Conservation (phyloP, 2,329 filamentous ascomycete species). For the Aspergillus sp. region DNA sequence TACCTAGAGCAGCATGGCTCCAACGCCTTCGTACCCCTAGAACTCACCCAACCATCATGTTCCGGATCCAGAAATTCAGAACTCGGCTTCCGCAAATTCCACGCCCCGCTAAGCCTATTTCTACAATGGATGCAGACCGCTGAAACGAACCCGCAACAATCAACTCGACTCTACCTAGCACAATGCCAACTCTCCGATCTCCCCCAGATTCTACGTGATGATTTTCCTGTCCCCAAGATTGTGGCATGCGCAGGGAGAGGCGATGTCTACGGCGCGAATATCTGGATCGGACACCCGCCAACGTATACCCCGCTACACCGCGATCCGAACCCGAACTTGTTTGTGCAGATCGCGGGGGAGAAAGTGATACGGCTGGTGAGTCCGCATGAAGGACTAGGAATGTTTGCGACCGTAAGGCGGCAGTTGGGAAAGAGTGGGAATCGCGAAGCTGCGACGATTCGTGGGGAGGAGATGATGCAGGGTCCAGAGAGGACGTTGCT, state of each 20-base stretch:
- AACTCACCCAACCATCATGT: constrained; percentile 40
- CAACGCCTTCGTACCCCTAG: constrained; percentile 51
- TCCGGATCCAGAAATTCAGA: constrained; percentile 2
- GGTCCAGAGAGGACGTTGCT: constrained; percentile 62
- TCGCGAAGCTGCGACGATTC: constrained; percentile 45
- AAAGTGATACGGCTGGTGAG: constrained; percentile 69
- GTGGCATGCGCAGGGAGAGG: constrained; percentile 61
- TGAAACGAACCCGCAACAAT: constrained; percentile 16
- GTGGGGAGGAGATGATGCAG: constrained; percentile 87
- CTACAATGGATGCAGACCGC: constrained; percentile 44
- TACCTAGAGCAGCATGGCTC: constrained; percentile 42
- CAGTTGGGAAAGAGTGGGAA: constrained; percentile 29
- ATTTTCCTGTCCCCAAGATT: constrained; percentile 62
- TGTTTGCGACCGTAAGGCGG: constrained; percentile 54
- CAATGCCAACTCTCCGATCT: constrained; percentile 69
- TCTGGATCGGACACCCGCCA: constrained; percentile 82
- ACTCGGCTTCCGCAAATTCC: constrained; percentile 39
- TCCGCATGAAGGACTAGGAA: constrained; percentile 54
- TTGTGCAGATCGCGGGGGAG: constrained; percentile 68
- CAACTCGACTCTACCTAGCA: constrained; percentile 66
- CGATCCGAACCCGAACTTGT: constrained; percentile 91
- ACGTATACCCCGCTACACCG: constrained; percentile 87
- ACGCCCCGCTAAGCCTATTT: constrained; percentile 55
- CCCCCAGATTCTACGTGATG: constrained; percentile 54
- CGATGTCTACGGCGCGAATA: constrained; percentile 77